Evolutionary conservation across 2,329 filamentous ascomycete species (phyloP), one percentile per base, ranked within the genome.

Genomic region (Alternaria arborescens): DNA sequence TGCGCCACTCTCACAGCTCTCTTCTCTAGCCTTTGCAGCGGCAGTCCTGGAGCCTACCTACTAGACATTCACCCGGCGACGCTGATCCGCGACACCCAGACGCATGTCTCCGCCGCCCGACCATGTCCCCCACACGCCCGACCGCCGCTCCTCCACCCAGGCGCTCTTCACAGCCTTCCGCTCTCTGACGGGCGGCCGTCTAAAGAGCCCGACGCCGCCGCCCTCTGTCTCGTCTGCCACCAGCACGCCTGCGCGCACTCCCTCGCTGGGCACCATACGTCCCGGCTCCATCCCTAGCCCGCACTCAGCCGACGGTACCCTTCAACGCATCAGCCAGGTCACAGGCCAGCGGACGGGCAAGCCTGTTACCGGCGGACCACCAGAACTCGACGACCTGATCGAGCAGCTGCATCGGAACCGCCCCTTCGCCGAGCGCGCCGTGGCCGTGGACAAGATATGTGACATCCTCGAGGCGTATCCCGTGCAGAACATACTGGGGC

Each of bases 81-180:
- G 18, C 34, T 30, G 46, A 12, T 22, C 26, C 47, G 53, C 58
- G 41, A 46, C 61, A 56, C 56, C 61, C 58, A 48, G 62, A 65
- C 74, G 65, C 62, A 80, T 80, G 78, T 77, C 78, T 78, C 75
- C 77, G 51, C 66, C 77, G 43, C 52, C 70, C 41, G 72, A 71
- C 60, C 46, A 78, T 76, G 75, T 64, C 61, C 72, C 76, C 30
- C 75, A 70, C 65, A 78, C 77, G 55, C 78, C 78, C 61, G 75
- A 79, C 60, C 67, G 77, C 58, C 75, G 75, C 59, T 71, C 77
- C 65, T 79, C 78, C 55, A 76, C 77, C 61, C 73, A 76, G 47
- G 66, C 73, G 52, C 71, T 80, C 57, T 74, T 80, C 61, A 73
- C 71, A 43, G 76, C 77, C 65, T 80, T 79, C 63, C 71, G 75